Evolutionary conservation across 192 early-diverging fungal genomes (phyloP).

Genomic region (Backusella parvicylindrica): DNA sequence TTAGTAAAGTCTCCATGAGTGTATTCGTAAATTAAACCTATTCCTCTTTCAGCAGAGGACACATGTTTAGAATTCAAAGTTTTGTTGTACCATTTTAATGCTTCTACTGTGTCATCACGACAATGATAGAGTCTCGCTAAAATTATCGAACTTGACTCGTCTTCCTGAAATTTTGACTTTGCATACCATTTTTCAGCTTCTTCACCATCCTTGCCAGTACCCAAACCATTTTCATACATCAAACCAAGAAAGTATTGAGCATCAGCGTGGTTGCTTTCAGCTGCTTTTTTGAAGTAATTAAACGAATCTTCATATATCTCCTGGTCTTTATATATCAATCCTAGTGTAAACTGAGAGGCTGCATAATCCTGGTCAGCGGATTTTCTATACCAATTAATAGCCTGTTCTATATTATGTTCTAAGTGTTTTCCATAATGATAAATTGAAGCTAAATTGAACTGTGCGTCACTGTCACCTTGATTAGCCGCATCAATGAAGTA

Average conservation of each 20-base stretch:
- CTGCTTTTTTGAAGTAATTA: not conserved
- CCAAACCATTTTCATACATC: not conserved
- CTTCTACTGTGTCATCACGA: not conserved
- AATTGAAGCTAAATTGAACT: not conserved
- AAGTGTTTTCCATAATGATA: not conserved
- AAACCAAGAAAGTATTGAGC: not conserved
- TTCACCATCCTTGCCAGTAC: not conserved
- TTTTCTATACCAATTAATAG: not conserved
- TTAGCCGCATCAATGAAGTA: not conserved
- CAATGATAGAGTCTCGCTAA: not conserved
- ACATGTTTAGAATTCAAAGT: not conserved
- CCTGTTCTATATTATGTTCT: not conserved
- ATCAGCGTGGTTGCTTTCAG: not conserved
- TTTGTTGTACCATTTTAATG: not conserved
- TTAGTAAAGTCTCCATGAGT: not conserved
- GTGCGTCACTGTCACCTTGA: not conserved
- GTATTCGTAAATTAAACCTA: not conserved
- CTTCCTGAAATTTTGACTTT: not conserved
- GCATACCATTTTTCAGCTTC: not conserved
- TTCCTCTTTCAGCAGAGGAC: not conserved
- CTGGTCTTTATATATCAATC: not conserved
- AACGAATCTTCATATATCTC: not conserved
- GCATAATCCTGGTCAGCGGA: not conserved
- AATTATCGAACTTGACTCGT: not conserved
- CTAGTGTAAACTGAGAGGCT: not conserved